These are phyloP conservation scores for Lagenaria siceraria DNA, from an alignment of 306 rosid genomes.

Conservation along the genomic window DNA sequence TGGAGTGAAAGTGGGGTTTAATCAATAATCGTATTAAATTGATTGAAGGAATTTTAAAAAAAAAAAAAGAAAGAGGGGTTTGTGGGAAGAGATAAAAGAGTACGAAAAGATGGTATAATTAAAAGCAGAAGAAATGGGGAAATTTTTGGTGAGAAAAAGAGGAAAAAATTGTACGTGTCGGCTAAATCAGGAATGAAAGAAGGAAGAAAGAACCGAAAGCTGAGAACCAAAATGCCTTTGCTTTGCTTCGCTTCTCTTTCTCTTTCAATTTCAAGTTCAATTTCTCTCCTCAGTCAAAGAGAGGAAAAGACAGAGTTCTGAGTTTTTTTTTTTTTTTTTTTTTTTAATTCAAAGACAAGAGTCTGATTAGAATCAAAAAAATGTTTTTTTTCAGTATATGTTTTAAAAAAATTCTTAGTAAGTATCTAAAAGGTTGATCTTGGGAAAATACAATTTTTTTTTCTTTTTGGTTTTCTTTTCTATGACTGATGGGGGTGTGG, in stretches of 20 bases:
- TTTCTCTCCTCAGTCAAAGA: constrained; percentile 32
- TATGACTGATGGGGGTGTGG: not conserved
- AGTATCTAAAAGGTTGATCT: not conserved
- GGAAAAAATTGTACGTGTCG: constrained; percentile 8
- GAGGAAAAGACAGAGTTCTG: not conserved
- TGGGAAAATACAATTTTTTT: constrained; percentile 11
- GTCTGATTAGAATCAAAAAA: constrained; percentile 10
- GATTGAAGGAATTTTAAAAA: not conserved
- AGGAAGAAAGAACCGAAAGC: constrained; percentile 62
- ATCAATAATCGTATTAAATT: not conserved
- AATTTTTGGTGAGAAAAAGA: not conserved
- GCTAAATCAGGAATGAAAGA: constrained; percentile 18
- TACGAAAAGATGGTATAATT: not conserved
- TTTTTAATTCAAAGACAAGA: constrained; percentile 17
- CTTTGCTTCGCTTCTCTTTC: not conserved
- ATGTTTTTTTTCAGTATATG: not conserved
- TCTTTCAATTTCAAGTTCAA: not conserved
- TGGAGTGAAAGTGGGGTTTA: not conserved
- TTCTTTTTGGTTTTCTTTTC: not conserved
- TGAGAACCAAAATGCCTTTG: constrained; percentile 23
- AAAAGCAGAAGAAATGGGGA: not conserved
- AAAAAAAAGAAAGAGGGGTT: not conserved
- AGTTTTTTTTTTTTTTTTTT: too few relatives aligned
- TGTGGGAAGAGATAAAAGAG: not conserved
- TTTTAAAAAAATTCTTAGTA: not conserved